phyloP scores from a whole-genome alignment of 2,329 filamentous ascomycete genomes.

The Ophiostoma triangulosporum region DNA sequence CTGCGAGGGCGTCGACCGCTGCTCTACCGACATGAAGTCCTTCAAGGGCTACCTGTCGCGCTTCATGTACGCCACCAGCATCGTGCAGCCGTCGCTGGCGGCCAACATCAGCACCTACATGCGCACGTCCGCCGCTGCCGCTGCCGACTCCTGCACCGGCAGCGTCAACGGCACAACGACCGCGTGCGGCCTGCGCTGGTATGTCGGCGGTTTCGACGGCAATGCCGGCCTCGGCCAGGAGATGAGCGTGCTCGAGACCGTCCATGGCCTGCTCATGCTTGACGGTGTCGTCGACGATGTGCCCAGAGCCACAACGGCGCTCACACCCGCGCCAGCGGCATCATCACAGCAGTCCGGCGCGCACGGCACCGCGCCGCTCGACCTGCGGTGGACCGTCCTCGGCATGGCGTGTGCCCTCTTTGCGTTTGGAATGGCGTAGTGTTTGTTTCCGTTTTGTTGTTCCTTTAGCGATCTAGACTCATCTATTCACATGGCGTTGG shows the following conservation, averaged over 20 bases:
- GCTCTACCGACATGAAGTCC: slow-evolving; percentile 50
- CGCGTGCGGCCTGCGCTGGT: slow-evolving; percentile 55
- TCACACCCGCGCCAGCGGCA: neutral
- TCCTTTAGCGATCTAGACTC: no score
- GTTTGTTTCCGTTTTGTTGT: no score
- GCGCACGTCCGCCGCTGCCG: slow-evolving; percentile 38
- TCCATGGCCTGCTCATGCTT: slow-evolving; percentile 41
- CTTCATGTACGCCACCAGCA: slow-evolving; percentile 46
- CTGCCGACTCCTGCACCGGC: slow-evolving; percentile 43
- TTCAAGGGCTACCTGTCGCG: slow-evolving; percentile 57
- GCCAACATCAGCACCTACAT: slow-evolving; percentile 34
- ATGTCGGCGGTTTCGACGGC: slow-evolving; percentile 41
- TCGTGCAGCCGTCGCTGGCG: slow-evolving; percentile 41
- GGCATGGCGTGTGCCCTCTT: slow-evolving; percentile 4
- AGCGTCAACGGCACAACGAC: slow-evolving; percentile 33
- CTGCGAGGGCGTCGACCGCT: slow-evolving; percentile 45
- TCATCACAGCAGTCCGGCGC: slow-evolving; percentile 9
- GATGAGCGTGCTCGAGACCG: slow-evolving; percentile 49
- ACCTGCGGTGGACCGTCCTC: slow-evolving; percentile 7
- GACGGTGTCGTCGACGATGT: slow-evolving; percentile 11
- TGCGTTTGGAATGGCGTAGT: slow-evolving; percentile 10
- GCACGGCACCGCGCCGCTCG: slow-evolving; percentile 3
- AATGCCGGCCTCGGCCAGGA: slow-evolving; percentile 45
- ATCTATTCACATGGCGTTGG: neutral
- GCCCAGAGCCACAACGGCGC: neutral